A percentile compares a stretch with the other conserved stretches of the same genome.
Evolutionary conservation across 108 stramenopile species (phyloP).

Genomic region (Skeletonema marinoi): DNA sequence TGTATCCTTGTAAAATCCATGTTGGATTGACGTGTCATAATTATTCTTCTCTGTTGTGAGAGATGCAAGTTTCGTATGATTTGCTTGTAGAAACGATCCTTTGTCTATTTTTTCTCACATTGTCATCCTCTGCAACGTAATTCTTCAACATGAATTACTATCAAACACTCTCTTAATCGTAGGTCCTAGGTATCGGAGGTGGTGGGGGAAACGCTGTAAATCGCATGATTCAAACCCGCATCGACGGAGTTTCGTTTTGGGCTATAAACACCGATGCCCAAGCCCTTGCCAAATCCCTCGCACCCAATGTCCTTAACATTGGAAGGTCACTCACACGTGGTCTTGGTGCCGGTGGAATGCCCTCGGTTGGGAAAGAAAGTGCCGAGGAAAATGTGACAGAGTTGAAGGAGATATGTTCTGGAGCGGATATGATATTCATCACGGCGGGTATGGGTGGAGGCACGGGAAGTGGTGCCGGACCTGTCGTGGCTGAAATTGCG

Average conservation of each 20-base stretch:
- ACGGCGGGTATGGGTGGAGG: constrained; percentile 92
- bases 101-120: not conserved
- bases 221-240: constrained; percentile 85
- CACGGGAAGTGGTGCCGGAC: constrained; percentile 88
- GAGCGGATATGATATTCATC: constrained; percentile 88
- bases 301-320: constrained; percentile 75
- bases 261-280: constrained; percentile 92
- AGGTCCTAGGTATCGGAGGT: constrained; percentile 83
- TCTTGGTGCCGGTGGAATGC: constrained; percentile 88
- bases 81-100: not conserved
- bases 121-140: not conserved
- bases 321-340: constrained; percentile 85
- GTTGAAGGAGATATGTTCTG: constrained; percentile 69
- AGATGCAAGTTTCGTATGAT: no score
- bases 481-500: constrained; percentile 81
- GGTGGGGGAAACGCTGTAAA: constrained; percentile 63
- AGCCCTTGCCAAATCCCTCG: constrained; percentile 73
- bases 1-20: not conserved
- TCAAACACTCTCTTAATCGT: not conserved
- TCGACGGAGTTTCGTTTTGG: constrained; percentile 91
- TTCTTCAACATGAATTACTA: not conserved
- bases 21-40: no score
- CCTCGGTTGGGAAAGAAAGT: constrained; percentile 79
- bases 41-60: no score
- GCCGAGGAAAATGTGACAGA: constrained; percentile 84